Percentiles rank a stretch among this genome's conserved stretches.
Conservation (phyloP, 2,329 filamentous ascomycete genomes). For the Hypoxylon sp. region DNA sequence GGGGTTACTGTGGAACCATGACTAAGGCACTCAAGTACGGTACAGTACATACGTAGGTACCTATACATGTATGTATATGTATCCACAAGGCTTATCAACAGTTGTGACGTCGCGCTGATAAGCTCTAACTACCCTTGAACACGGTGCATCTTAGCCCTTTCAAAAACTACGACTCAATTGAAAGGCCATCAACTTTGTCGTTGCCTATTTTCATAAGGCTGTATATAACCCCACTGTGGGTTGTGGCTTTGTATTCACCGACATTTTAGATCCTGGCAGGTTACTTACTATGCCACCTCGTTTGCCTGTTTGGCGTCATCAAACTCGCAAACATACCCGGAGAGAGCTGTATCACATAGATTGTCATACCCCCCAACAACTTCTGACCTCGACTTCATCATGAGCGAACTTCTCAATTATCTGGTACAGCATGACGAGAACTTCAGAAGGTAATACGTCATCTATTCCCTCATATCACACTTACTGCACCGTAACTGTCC, state of each 20-base stretch:
- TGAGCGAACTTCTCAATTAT: slow-evolving; percentile 79
- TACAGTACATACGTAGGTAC: too few species aligned
- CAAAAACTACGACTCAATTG: slow-evolving; percentile 15
- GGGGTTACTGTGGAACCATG: not conserved
- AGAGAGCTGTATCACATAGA: slow-evolving; percentile 17
- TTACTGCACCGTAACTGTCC: not conserved
- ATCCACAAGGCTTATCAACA: slow-evolving; percentile 39
- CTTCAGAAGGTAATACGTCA: slow-evolving; percentile 68
- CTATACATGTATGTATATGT: not conserved
- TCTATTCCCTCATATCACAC: not conserved
- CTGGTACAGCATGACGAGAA: slow-evolving; percentile 72
- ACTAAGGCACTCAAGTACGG: too few species aligned
- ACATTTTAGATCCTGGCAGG: slow-evolving; percentile 11
- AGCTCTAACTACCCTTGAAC: slow-evolving; percentile 35
- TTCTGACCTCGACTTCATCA: slow-evolving; percentile 51
- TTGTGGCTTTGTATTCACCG: slow-evolving; percentile 21
- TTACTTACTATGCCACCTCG: slow-evolving; percentile 13
- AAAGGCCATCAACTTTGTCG: slow-evolving; percentile 10
- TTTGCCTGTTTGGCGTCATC: slow-evolving; percentile 12
- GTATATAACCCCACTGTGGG: slow-evolving; percentile 16
- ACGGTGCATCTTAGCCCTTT: slow-evolving; percentile 27
- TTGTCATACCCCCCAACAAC: slow-evolving; percentile 10
- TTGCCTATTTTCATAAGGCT: slow-evolving; percentile 19
- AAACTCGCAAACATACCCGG: slow-evolving; percentile 11
- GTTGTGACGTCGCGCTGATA: slow-evolving; percentile 54